A percentile compares a stretch with the other conserved stretches of the same genome.
Conservation (phyloP, 202 grass and related monocot genomes). For the Digitaria exilis region DNA sequence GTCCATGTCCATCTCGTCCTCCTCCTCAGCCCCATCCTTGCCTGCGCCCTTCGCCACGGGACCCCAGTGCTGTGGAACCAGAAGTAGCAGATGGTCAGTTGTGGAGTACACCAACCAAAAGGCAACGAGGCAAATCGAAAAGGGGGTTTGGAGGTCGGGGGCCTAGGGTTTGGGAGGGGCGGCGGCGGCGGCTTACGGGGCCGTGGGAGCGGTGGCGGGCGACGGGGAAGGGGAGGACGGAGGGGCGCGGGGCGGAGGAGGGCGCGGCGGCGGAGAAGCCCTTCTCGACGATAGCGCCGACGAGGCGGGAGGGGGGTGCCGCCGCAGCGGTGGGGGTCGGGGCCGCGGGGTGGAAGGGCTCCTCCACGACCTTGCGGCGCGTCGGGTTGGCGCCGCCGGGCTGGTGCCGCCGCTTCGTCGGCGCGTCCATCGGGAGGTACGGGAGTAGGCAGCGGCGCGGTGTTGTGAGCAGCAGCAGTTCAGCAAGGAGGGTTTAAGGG, state of each 20-base stretch:
- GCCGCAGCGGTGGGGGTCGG: not conserved
- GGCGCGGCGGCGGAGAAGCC: constrained; percentile 65
- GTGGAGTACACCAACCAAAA: not conserved
- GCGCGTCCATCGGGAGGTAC: constrained; percentile 36
- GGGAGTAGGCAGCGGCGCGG: not conserved
- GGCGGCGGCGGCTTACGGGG: constrained; percentile 46
- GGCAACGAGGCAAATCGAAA: not conserved
- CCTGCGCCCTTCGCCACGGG: constrained; percentile 24
- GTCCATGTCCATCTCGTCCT: constrained; percentile 55
- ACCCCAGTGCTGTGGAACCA: constrained; percentile 61
- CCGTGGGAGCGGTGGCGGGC: constrained; percentile 92
- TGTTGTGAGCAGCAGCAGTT: not conserved
- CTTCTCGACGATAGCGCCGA: constrained; percentile 93
- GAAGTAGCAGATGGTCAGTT: constrained; percentile 14
- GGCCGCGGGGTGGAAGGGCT: constrained; percentile 37
- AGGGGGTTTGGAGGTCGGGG: not conserved
- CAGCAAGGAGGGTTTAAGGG: constrained; percentile 27
- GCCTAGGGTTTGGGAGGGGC: constrained; percentile 34
- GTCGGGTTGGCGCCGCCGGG: constrained; percentile 16
- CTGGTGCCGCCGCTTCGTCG: constrained; percentile 39
- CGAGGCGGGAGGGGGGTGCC: constrained; percentile 47
- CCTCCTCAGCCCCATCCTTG: constrained; percentile 38
- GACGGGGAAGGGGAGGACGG: constrained; percentile 89
- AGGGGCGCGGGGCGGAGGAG: constrained; percentile 51
- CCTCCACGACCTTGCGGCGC: constrained; percentile 50